phyloP scores from a whole-genome alignment of 306 rosid species.

The Herpetospermum pedunculosum region DNA sequence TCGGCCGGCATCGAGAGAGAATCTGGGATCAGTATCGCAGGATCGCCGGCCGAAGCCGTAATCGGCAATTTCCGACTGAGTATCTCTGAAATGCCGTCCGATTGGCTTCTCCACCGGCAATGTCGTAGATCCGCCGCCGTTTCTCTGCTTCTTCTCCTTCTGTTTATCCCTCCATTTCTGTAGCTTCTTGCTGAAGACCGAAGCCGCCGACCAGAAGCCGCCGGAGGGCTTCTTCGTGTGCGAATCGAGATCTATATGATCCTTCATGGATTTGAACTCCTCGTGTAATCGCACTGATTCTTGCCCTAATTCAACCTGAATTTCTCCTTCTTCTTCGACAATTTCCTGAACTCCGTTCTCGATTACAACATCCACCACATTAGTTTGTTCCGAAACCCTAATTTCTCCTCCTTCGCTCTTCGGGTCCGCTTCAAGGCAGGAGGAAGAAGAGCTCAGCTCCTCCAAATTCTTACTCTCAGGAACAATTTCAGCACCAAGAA shows the following conservation, averaged over 20 bases:
- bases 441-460: constrained; percentile 17
- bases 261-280: constrained; percentile 76
- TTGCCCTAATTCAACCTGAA: not conserved
- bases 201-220: constrained; percentile 96
- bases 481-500: constrained; percentile 21
- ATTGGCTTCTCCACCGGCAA: constrained; percentile 93
- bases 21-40: constrained; percentile 93
- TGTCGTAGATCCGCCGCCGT: constrained; percentile 57
- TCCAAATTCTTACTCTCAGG: constrained; percentile 22
- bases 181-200: constrained; percentile 87
- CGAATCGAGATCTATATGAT: constrained; percentile 86
- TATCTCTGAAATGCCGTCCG: constrained; percentile 82
- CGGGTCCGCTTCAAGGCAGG: constrained; percentile 32
- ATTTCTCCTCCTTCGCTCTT: constrained; percentile 36
- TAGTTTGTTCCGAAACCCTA: constrained; percentile 36
- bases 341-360: constrained; percentile 56
- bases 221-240: constrained; percentile 53
- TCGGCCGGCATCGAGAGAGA: constrained; percentile 56
- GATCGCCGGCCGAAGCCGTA: constrained; percentile 92
- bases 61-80: constrained; percentile 98
- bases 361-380: constrained; percentile 19
- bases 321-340: constrained; percentile 29
- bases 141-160: constrained; percentile 74
- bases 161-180: constrained; percentile 98
- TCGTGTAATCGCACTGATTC: constrained; percentile 16